Evolutionary conservation across 805 yeast genomes (phyloP).

Genomic region (Yarrowia yakushimensis): DNA sequence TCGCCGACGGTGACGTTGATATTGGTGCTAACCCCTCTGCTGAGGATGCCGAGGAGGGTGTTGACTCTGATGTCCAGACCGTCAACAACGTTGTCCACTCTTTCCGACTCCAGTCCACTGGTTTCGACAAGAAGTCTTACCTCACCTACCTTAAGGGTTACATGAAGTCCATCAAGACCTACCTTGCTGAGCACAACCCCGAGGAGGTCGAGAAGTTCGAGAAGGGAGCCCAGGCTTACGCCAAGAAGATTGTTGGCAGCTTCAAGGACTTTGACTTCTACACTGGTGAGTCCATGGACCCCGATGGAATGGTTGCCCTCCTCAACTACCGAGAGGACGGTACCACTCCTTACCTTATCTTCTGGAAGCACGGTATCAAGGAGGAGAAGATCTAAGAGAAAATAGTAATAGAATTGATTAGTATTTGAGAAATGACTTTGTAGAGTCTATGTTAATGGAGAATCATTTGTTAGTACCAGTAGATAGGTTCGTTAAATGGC

Average conservation of each 20-base stretch:
- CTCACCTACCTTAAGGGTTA: slow-evolving; percentile 95
- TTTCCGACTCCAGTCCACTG: slow-evolving; percentile 94
- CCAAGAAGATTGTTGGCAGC: slow-evolving; percentile 90
- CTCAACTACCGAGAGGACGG: slow-evolving; percentile 99
- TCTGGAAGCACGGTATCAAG: slow-evolving; percentile 98
- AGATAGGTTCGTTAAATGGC: background rate
- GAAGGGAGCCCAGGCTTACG: slow-evolving; percentile 96
- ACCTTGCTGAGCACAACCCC: slow-evolving; percentile 85
- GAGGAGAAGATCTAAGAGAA: slow-evolving; percentile 81
- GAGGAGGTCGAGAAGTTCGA: slow-evolving; percentile 84
- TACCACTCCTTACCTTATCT: slow-evolving; percentile 91
- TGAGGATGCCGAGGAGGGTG: slow-evolving; percentile 84
- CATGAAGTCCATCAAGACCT: slow-evolving; percentile 94
- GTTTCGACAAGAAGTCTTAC: slow-evolving; percentile 97
- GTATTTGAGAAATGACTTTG: background rate
- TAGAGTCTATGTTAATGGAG: too few relatives aligned
- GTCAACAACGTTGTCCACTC: slow-evolving; percentile 99
- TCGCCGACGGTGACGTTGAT: slow-evolving; percentile 82
- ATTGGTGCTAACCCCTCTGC: slow-evolving; percentile 99
- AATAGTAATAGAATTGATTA: slow-evolving; percentile 23
- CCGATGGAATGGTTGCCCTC: slow-evolving; percentile 96
- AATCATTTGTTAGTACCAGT: too few relatives aligned
- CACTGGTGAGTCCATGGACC: slow-evolving; percentile 99
- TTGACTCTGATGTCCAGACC: slow-evolving; percentile 81
- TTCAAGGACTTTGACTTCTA: slow-evolving; percentile 99